Percentiles rank a stretch among this genome's conserved stretches.
phyloP scores from a whole-genome alignment of 768 basidiomycete genomes.

The Termitomyces sp. region DNA sequence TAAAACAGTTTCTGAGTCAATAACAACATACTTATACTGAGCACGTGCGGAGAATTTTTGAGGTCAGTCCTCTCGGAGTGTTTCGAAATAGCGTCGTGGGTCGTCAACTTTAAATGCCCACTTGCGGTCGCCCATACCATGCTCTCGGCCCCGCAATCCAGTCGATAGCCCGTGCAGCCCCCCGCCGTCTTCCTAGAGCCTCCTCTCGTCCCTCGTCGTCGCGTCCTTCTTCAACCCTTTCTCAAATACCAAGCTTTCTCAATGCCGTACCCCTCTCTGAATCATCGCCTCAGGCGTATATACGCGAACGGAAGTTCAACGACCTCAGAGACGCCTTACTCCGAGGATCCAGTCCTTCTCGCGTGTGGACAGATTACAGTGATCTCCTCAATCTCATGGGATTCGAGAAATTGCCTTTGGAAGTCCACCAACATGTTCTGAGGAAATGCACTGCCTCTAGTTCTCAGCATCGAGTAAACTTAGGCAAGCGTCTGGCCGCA shows the following conservation, averaged over 20 bases:
- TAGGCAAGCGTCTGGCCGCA: slow-evolving; percentile 34
- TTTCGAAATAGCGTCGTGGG: too few species aligned
- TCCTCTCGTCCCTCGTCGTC: slow-evolving; percentile 4
- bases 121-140: slow-evolving; percentile 15
- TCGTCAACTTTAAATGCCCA: slow-evolving; percentile 17
- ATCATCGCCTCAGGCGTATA: slow-evolving; percentile 7
- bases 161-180: slow-evolving; percentile 10
- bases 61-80: background rate
- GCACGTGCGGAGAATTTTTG: slow-evolving; percentile 11
- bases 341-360: slow-evolving; percentile 32
- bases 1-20: background rate
- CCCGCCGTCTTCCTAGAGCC: background rate
- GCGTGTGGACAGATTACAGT: slow-evolving; percentile 62
- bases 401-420: slow-evolving; percentile 47
- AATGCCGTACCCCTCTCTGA: slow-evolving; percentile 1
- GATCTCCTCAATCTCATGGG: slow-evolving; percentile 47
- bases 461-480: slow-evolving; percentile 35
- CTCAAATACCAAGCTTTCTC: slow-evolving; percentile 5
- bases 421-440: slow-evolving; percentile 65
- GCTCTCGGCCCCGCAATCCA: slow-evolving; percentile 14
- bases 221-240: slow-evolving; percentile 8
- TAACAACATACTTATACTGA: too few species aligned
- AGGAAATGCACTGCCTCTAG: slow-evolving; percentile 54
- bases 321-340: slow-evolving; percentile 28
- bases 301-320: slow-evolving; percentile 14